Conservation (phyloP, 2,329 filamentous ascomycete species). For the Sporothrix sp. region DNA sequence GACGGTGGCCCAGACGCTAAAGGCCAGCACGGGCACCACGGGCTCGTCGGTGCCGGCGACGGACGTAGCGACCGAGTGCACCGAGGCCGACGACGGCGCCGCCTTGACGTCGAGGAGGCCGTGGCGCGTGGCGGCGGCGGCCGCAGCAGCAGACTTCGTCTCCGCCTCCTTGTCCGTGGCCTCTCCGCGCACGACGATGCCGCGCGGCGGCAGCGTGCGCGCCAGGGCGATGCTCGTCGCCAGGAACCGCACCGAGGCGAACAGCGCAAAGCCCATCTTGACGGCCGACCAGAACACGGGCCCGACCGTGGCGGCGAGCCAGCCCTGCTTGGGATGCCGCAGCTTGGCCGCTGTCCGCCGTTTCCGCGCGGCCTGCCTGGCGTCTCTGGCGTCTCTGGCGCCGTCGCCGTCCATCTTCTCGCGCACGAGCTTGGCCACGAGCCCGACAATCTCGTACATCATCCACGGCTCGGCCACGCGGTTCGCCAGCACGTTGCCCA, state of each 20-base stretch:
- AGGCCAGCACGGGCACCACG: constrained; percentile 58
- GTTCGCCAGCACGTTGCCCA: constrained; percentile 71
- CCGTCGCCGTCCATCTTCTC: constrained; percentile 19
- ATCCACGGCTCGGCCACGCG: constrained; percentile 83
- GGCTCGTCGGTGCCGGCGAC: constrained; percentile 1
- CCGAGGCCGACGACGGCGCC: constrained; percentile 1
- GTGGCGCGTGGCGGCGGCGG: constrained; percentile 18
- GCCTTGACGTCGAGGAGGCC: constrained; percentile 2
- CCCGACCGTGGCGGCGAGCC: constrained; percentile 22
- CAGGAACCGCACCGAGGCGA: constrained; percentile 56
- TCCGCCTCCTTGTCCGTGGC: constrained; percentile 17
- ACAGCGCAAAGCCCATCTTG: constrained; percentile 45
- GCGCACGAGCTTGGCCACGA: constrained; percentile 42
- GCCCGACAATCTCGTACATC: constrained; percentile 74
- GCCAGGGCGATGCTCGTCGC: constrained; percentile 56
- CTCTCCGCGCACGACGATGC: constrained; percentile 23
- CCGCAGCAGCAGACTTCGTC: constrained; percentile 10
- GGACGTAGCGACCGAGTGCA: constrained; percentile 1
- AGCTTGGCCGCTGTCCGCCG: background rate
- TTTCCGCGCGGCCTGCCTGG: background rate
- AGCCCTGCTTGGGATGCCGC: background rate
- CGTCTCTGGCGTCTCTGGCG: background rate
- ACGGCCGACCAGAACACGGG: constrained; percentile 46
- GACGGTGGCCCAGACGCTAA: constrained; percentile 66
- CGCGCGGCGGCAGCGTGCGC: constrained; percentile 51